Evolutionary conservation across 176 grass and related monocot genomes (phyloP).

Genomic region (Phyllostachys edulis): DNA sequence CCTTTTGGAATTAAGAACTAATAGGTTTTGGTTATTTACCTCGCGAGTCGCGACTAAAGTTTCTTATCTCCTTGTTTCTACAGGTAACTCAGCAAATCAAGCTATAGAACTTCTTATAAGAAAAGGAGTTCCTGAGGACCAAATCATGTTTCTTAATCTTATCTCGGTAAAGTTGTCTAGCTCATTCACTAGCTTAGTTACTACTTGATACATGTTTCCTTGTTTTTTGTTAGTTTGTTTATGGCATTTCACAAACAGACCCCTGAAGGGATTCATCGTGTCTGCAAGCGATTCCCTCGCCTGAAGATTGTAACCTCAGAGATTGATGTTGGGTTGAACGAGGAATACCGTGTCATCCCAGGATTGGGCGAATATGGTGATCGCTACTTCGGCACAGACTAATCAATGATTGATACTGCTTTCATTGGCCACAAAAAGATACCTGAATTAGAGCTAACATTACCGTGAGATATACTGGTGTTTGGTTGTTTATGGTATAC

Average conservation of each 20-base stretch:
- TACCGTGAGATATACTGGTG: neutral
- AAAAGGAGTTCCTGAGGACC: slow-evolving; percentile 76
- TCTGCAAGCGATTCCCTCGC: slow-evolving; percentile 80
- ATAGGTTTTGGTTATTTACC: neutral
- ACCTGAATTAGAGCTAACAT: slow-evolving; percentile 30
- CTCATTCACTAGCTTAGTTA: neutral
- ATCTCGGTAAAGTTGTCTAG: slow-evolving; percentile 62
- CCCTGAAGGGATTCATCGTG: slow-evolving; percentile 75
- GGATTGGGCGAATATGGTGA: slow-evolving; percentile 93
- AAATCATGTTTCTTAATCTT: slow-evolving; percentile 91
- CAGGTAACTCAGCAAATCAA: slow-evolving; percentile 88
- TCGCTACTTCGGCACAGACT: slow-evolving; percentile 86
- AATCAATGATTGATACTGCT: neutral
- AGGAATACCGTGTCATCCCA: slow-evolving; percentile 75
- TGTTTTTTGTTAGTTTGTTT: slow-evolving; percentile 11
- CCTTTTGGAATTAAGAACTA: neutral
- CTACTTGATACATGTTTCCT: neutral
- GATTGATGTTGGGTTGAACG: slow-evolving; percentile 76
- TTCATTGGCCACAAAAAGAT: neutral
- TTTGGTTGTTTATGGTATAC: neutral
- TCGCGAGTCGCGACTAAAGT: neutral
- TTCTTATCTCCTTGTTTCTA: neutral
- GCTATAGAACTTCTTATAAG: slow-evolving; percentile 76
- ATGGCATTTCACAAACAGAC: slow-evolving; percentile 47
- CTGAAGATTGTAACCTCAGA: slow-evolving; percentile 88